Conservation (phyloP, 495 filamentous ascomycete species). For the Hyaloscypha bicolor region DNA sequence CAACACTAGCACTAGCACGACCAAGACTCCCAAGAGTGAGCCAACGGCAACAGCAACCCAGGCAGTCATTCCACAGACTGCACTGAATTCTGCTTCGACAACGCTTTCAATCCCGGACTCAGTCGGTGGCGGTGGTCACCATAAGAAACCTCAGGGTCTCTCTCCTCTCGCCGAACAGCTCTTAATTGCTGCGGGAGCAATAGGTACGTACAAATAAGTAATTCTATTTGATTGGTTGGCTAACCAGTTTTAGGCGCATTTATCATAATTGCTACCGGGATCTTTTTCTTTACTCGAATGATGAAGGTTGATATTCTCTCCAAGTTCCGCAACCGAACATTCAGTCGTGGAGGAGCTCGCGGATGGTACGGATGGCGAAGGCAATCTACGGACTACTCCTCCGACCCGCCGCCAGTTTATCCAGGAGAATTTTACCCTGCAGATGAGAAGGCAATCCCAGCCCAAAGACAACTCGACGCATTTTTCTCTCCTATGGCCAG, state of each 20-base stretch:
- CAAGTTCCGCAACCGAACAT: conserved; percentile 9
- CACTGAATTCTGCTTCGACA: conserved; percentile 5
- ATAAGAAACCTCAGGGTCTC: conserved; percentile 10
- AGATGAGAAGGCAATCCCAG: conserved; percentile 18
- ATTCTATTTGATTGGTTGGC: background rate
- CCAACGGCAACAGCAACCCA: background rate
- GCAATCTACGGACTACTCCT: conserved; percentile 4
- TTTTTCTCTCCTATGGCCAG: conserved; percentile 4
- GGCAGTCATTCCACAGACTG: conserved; percentile 1
- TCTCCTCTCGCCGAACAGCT: conserved; percentile 42
- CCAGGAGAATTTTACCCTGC: conserved; percentile 2
- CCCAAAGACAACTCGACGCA: conserved; percentile 14
- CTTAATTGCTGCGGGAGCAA: conserved; percentile 50
- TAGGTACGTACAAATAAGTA: conserved; percentile 41
- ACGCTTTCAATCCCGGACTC: background rate
- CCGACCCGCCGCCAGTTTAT: conserved; percentile 29
- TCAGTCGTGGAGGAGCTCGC: conserved; percentile 21
- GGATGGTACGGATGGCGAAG: conserved; percentile 29
- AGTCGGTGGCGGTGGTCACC: background rate
- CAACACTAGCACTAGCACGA: background rate
- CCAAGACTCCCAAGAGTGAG: background rate
- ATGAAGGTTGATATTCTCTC: conserved; percentile 19
- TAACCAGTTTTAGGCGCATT: conserved; percentile 26
- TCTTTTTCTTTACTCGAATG: conserved; percentile 26
- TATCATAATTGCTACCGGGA: conserved; percentile 23